Evolutionary conservation across 305 asterid genomes (phyloP).

Genomic region (Solanum aculeatissimum): DNA sequence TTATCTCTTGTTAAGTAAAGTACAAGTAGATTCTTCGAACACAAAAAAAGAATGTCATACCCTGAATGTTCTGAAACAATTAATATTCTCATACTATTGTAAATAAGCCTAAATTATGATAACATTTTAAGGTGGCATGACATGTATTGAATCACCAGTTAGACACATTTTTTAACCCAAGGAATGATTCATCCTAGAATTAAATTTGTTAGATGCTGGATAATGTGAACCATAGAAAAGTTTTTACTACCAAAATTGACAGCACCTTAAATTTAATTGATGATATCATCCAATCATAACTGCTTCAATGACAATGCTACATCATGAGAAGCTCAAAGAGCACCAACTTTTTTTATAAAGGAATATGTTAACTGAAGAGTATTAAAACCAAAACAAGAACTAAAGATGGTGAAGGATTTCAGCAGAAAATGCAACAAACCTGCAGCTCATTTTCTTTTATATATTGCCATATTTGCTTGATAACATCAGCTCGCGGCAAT

Average conservation of each 20-base stretch:
- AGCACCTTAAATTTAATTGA: not conserved
- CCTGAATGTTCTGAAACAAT: not conserved
- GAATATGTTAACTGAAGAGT: not conserved
- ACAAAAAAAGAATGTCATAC: not conserved
- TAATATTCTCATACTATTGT: not conserved
- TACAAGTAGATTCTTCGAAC: not conserved
- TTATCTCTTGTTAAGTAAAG: not conserved
- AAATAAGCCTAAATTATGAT: not conserved
- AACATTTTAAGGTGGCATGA: not conserved
- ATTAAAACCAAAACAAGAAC: not conserved
- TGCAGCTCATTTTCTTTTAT: conserved; percentile 35
- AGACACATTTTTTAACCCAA: not conserved
- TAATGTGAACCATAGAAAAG: not conserved
- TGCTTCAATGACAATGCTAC: not conserved
- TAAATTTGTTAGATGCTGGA: not conserved
- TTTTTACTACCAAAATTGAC: not conserved
- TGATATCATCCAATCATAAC: not conserved
- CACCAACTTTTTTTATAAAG: not conserved
- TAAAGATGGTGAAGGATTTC: not conserved
- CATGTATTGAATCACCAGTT: not conserved
- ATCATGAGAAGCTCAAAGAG: not conserved
- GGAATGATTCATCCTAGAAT: not conserved
- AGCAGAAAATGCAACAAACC: conserved; percentile 12
- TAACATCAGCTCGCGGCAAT: conserved; percentile 24
- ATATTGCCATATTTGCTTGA: conserved; percentile 32